A percentile compares a stretch with the other conserved stretches of the same genome.
These are phyloP conservation scores for Trichoderma semiorbis DNA, from an alignment of 2,329 filamentous ascomycete genomes.

Conservation along the genomic window DNA sequence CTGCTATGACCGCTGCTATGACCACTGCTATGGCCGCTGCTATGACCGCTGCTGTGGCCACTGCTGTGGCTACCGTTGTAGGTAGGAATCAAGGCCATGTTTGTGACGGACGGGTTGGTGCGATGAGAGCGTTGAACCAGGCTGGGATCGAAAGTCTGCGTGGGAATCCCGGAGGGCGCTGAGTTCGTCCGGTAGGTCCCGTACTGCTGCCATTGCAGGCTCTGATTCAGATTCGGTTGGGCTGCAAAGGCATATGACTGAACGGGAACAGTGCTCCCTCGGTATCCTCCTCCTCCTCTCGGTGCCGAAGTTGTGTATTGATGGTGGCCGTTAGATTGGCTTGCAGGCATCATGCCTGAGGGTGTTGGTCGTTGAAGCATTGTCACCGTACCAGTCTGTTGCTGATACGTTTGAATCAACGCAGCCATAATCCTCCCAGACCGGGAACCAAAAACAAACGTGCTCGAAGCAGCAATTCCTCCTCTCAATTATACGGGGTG, in stretches of 20 bases:
- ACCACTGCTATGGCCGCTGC: neutral
- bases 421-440: slow-evolving; percentile 65
- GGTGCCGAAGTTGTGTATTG: slow-evolving; percentile 44
- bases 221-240: slow-evolving; percentile 62
- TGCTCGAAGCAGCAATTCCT: neutral
- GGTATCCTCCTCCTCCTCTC: slow-evolving; percentile 47
- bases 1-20: neutral
- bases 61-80: slow-evolving; percentile 33
- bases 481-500: neutral
- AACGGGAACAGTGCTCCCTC: slow-evolving; percentile 56
- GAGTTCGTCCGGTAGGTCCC: slow-evolving; percentile 47
- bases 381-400: slow-evolving; percentile 68
- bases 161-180: slow-evolving; percentile 41
- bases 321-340: slow-evolving; percentile 48
- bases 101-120: slow-evolving; percentile 39
- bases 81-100: slow-evolving; percentile 37
- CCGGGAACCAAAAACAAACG: neutral
- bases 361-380: slow-evolving; percentile 73
- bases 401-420: slow-evolving; percentile 76
- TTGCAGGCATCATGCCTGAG: slow-evolving; percentile 45
- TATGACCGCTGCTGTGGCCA: neutral
- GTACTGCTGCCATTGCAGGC: slow-evolving; percentile 50
- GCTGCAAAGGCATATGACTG: slow-evolving; percentile 75
- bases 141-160: slow-evolving; percentile 26
- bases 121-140: slow-evolving; percentile 26